Evolutionary conservation across 2,329 filamentous ascomycete species (phyloP), one percentile per base, ranked within the genome.

Genomic region (Pestalotiopsis sp.): DNA sequence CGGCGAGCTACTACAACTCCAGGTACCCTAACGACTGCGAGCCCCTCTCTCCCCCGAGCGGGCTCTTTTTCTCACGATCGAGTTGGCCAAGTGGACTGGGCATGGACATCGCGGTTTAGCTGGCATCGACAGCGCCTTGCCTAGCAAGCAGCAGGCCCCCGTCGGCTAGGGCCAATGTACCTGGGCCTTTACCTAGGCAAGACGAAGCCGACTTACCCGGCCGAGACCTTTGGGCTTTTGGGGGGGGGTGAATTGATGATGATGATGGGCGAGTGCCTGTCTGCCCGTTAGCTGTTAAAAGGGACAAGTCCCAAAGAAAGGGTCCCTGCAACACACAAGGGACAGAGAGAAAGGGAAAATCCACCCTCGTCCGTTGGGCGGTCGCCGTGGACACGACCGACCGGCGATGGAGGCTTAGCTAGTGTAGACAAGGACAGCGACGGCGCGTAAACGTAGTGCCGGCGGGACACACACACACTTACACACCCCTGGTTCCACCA

Each of bases 141-240:
- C 40, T 48, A 48, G 40, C 40, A 48, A 14, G 40, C 40, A 48
- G 40, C 40, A 48, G 13, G 40, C 3, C 40, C 40, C 40, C 40
- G 13, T n/a, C n/a, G 40, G 13, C 6, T 35, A 35, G 30, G 30
- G 30, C 30, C 30, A 35, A 35, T 35, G 30, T 35, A 35, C 30
- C 30, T 35, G 7, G 30, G 7, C 30, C 7, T 35, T 35, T 9
- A 14, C 40, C 13, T 48, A 14, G 40, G 57, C 57, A 26, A n/a
- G 57, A 57, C 13, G 57, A 48, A 60, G 57, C 57, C 57, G 57
- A 38, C n/a, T 60, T 60, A 60, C 17, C 57, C 57, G 57, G 26
- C 57, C 57, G 57, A 60, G 57, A 60, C 57, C 22, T 38, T 10
- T 60, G 22, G 30, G 57, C 22, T 13, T 24, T n/a, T n/a, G n/a